These are phyloP conservation scores for Pestalotiopsis sp. DNA, from an alignment of 2,329 filamentous ascomycete genomes.

Conservation along the genomic window DNA sequence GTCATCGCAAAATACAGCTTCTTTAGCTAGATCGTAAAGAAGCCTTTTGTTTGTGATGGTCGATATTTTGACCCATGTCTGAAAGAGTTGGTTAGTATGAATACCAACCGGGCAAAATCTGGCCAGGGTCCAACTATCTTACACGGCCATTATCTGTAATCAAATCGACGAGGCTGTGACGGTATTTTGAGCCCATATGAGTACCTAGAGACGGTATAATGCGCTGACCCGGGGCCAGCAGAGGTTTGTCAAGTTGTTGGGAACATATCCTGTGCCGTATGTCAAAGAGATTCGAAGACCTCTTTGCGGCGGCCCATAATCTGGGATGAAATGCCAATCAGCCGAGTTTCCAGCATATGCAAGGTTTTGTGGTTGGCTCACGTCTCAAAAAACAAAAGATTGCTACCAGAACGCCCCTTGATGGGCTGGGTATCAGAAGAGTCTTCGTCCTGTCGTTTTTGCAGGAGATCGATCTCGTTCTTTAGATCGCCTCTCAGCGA, in stretches of 20 bases:
- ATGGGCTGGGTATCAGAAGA: neutral
- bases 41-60: constrained; percentile 32
- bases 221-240: constrained; percentile 29
- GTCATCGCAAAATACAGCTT: constrained; percentile 30
- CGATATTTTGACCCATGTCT: constrained; percentile 34
- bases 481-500: constrained; percentile 8
- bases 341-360: neutral
- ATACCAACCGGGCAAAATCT: neutral
- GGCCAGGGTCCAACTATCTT: neutral
- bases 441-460: neutral
- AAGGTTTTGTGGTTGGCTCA: neutral
- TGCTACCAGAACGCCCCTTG: constrained; percentile 16
- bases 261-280: constrained; percentile 27
- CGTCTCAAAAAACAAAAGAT: constrained; percentile 18
- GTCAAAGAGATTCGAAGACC: constrained; percentile 28
- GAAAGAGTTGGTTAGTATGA: neutral
- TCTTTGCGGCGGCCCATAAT: constrained; percentile 32
- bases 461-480: constrained; percentile 5
- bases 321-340: constrained; percentile 22
- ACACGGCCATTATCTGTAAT: constrained; percentile 28
- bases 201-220: constrained; percentile 29
- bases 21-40: constrained; percentile 32
- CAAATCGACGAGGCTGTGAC: constrained; percentile 28
- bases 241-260: constrained; percentile 23
- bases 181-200: constrained; percentile 21